Base-by-base conservation (phyloP, 2,329 filamentous ascomycete species). In the Hypoxylon sp. region DNA sequence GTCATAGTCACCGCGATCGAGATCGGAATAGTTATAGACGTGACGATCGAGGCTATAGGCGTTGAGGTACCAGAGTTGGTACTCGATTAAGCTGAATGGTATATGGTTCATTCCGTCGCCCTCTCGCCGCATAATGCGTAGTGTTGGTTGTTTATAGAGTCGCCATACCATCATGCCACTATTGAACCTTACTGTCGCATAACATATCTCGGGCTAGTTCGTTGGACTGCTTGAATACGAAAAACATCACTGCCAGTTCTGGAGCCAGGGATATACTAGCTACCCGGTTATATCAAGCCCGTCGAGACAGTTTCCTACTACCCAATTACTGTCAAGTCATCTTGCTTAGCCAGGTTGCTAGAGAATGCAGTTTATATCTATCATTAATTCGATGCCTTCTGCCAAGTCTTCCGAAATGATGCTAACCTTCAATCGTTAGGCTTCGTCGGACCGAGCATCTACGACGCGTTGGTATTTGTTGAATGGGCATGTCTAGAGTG, bases 11-110 rank as follows among this genome's bases (percentile, higher is more conserved):
- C 13, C 52, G 76, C 11, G 73, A 81, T 67, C 73, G 79, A 39
- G 77, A 82, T 50, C 75, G 78, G 10, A 76, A 81, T 47, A 63
- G 69, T 48, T 68, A 72, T 57, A 63, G 59, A 19, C 68, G 78
- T 72, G 72, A 71, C 51, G 65, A 74, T 6, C 66, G 75, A 50
- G 52, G 70, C 19, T 64, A 69, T 37, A 68, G 71, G 35, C 69
- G 65, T 6, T 75, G 62, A 71, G 47, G 5, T 22, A 6, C 37
- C 14, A 19, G 0, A 14, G 14, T 19, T n/a, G n/a, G 19, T 54
- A 37, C 11, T 42, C 22, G 13, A 48, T 35, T n/a, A 37, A 10
- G 10, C 52, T 11, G n/a, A 53, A 39, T 24, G 13, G 17, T 22
- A 53, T 3, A 19, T 2, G 22, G 19, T 4, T 47, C 13, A 24